phyloP scores from a whole-genome alignment of 306 rosid genomes.

The Casuarina equisetifolia region DNA sequence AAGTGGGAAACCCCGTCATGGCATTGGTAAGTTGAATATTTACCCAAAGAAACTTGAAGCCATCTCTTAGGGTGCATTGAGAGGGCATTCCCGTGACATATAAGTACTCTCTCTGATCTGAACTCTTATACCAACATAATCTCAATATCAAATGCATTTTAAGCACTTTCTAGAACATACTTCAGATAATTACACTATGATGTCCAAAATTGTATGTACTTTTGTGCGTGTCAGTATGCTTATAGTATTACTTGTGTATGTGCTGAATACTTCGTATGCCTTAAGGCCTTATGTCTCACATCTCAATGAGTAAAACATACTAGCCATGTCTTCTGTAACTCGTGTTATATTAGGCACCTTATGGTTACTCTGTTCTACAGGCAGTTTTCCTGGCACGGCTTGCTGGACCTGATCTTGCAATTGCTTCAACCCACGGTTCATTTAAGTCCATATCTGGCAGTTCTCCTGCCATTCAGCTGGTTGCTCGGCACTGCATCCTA shows the following conservation, averaged over 20 bases:
- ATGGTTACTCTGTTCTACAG: slow-evolving; percentile 43
- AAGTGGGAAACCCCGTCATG: slow-evolving; percentile 89
- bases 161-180: not conserved
- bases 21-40: slow-evolving; percentile 74
- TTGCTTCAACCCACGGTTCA: slow-evolving; percentile 78
- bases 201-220: not conserved
- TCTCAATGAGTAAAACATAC: not conserved
- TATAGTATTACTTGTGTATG: not conserved
- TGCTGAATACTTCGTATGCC: not conserved
- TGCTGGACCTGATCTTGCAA: slow-evolving; percentile 74
- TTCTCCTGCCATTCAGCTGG: slow-evolving; percentile 69
- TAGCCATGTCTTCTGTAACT: not conserved
- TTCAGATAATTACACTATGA: not conserved
- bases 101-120: not conserved
- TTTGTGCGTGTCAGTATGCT: not conserved
- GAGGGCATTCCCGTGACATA: not conserved
- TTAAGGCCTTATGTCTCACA: not conserved
- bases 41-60: slow-evolving; percentile 6
- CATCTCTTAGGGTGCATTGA: slow-evolving; percentile 9
- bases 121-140: not conserved
- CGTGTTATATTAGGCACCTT: not conserved
- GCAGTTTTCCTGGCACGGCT: slow-evolving; percentile 72
- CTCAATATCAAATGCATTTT: not conserved
- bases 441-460: slow-evolving; percentile 62
- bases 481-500: slow-evolving; percentile 70